These are phyloP conservation scores for Cyberlindnera xishuangbannaensis DNA, from an alignment of 805 yeast genomes.

Conservation along the genomic window DNA sequence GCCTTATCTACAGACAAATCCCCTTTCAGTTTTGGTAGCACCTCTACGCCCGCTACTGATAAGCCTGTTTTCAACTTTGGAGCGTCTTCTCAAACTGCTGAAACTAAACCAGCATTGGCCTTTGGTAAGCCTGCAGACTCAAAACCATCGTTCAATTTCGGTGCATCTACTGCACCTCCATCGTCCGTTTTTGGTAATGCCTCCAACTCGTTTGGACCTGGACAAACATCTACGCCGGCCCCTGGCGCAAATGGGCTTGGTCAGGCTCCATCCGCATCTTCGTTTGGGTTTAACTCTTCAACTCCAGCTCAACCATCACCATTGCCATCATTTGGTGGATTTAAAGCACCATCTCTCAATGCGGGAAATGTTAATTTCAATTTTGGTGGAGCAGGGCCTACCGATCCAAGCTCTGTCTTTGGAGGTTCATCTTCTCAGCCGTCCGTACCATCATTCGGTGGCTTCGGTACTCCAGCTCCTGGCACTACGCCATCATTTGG, in stretches of 20 bases:
- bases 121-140: no score
- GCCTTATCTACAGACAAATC: no score
- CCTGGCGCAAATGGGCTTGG: no score
- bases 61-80: constrained; percentile 17
- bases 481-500: constrained; percentile 12
- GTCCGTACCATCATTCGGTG: constrained; percentile 3
- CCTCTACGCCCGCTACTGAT: constrained; percentile 3
- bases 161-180: constrained; percentile 18
- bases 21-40: constrained; percentile 2
- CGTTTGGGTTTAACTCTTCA: constrained; percentile 11
- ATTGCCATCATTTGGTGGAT: constrained; percentile 9
- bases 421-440: constrained; percentile 7
- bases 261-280: constrained; percentile 8
- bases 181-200: constrained; percentile 12
- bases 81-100: constrained; percentile 17
- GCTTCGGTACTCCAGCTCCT: constrained; percentile 8
- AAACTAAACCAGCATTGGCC: no score
- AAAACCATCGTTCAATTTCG: no score
- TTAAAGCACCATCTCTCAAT: constrained; percentile 9
- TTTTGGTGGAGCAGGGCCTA: constrained; percentile 4
- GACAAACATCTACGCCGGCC: no score
- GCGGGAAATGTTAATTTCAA: constrained; percentile 13
- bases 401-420: constrained; percentile 11
- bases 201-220: neutral
- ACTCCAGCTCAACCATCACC: constrained; percentile 14